These are phyloP conservation scores for Cutaneotrichosporon arboriforme DNA, from an alignment of 1,284 basidiomycete genomes.

Conservation along the genomic window DNA sequence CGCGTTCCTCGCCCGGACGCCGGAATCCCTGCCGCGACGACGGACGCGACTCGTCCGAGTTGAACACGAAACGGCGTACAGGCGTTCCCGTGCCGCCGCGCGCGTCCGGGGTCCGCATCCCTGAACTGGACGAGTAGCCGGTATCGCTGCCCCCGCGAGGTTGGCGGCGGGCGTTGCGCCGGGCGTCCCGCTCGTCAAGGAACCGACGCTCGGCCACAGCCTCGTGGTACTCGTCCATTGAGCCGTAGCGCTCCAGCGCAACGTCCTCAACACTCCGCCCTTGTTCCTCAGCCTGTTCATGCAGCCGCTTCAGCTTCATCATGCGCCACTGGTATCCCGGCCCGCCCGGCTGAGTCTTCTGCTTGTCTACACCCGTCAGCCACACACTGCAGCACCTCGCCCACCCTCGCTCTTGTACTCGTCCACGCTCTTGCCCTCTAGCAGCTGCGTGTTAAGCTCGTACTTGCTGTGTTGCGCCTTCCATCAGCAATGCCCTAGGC, in stretches of 20 bases:
- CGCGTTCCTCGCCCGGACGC: slow-evolving; percentile 59
- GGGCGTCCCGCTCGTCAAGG: slow-evolving; percentile 70
- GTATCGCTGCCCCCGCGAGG: slow-evolving; percentile 22
- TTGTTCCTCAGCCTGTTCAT: slow-evolving; percentile 85
- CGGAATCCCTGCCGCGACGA: slow-evolving; percentile 73
- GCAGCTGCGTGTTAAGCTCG: slow-evolving; percentile 76
- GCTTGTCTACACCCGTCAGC: slow-evolving; percentile 42
- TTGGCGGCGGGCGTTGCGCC: slow-evolving; percentile 49
- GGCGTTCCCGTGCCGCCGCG: slow-evolving; percentile 39
- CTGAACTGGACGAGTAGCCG: slow-evolving; percentile 53
- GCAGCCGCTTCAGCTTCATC: slow-evolving; percentile 87
- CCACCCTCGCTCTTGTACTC: slow-evolving; percentile 55
- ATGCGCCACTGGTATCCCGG: slow-evolving; percentile 95
- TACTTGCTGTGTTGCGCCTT: slow-evolving; percentile 44
- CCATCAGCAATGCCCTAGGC: too few species aligned
- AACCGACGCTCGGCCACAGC: slow-evolving; percentile 77
- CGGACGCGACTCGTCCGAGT: slow-evolving; percentile 44
- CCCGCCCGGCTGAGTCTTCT: slow-evolving; percentile 64
- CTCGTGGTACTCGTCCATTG: slow-evolving; percentile 76
- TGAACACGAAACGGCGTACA: slow-evolving; percentile 46
- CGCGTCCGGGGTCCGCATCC: slow-evolving; percentile 44
- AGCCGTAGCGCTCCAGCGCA: slow-evolving; percentile 80
- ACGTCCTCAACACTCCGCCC: slow-evolving; percentile 69
- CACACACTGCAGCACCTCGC: too few species aligned
- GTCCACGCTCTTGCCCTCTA: slow-evolving; percentile 57